These are phyloP conservation scores for barrel medic (Medicago truncatula) DNA, from an alignment of 306 rosid species.

Conservation along the genomic window DNA sequence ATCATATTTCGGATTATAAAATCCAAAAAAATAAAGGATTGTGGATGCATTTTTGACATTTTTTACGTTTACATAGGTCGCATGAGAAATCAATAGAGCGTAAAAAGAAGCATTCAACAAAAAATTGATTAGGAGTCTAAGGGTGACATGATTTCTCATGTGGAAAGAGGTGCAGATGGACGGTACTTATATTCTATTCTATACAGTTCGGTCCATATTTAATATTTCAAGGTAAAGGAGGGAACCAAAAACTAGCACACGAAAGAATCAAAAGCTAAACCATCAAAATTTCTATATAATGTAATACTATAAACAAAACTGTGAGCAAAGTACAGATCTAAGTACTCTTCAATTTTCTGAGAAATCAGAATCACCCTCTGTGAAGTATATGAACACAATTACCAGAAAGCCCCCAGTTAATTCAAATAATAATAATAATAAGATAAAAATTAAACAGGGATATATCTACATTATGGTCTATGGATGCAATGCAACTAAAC, in stretches of 20 bases:
- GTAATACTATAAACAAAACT: constrained; percentile 37
- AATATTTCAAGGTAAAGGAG: background rate
- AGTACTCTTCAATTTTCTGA: constrained; percentile 17
- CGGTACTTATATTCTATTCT: background rate
- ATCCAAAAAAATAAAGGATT: too few relatives aligned
- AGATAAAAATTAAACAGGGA: constrained; percentile 34
- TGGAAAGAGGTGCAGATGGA: background rate
- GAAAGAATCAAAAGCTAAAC: background rate
- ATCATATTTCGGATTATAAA: too few relatives aligned
- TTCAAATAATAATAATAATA: background rate
- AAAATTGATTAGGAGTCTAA: background rate
- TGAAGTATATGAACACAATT: constrained; percentile 40
- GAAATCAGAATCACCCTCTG: background rate
- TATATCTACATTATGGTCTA: constrained; percentile 39
- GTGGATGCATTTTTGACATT: too few relatives aligned
- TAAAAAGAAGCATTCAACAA: too few relatives aligned
- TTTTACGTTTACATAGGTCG: too few relatives aligned
- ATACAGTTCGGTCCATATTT: background rate
- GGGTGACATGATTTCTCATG: background rate
- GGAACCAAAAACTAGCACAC: too few relatives aligned
- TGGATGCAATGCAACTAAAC: constrained; percentile 20
- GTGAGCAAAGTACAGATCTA: constrained; percentile 30
- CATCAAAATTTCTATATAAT: background rate
- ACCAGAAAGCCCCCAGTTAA: constrained; percentile 29
- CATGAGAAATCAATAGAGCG: too few relatives aligned